Base-by-base conservation (phyloP, 2,329 filamentous ascomycete species). In the Colletotrichum truncatum region DNA sequence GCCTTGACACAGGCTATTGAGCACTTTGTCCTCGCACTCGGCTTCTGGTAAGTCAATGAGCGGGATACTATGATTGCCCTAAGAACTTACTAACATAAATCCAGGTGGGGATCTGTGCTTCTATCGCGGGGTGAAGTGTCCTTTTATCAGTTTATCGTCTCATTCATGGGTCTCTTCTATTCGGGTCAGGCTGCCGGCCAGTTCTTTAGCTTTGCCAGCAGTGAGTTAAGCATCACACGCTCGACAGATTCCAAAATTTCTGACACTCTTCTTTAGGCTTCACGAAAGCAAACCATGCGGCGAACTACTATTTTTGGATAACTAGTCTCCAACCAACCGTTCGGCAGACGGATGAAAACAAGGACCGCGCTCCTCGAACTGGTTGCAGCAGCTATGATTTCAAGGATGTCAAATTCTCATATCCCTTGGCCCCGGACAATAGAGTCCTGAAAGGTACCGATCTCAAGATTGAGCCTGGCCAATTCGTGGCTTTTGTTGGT, bases 361-460 rank as follows among this genome's bases (percentile, higher is more conserved):
- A 69, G 9, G 70, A 77, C 28, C 75, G 73, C 1, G 75, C 74
- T 0, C 81, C 81, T 1, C 74, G 73, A 14, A 69, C 73, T 1
- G 75, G 73, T 32, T 61, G 57, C 4, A 66, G 66, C 52, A 76
- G 77, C 0, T 78, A 90, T 3, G 77, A 81, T 11, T 82, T 91
- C 64, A 78, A 82, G 7, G 75, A 85, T 30, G 81, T 91, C n/a
- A 78, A 82, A 21, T 92, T 93, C 73, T 82, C 87, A 2, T 93
- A 92, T 67, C 88, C 89, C 3, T 70, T 80, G 55, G 74, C 81
- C 23, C 77, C 80, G 23, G 70, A 79, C 57, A 70, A 3, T n/a
- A n/a, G n/a, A n/a, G 3, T 2, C 14, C 3, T 14, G 11, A 10
- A 39, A 9, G 14, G 46, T 57, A 56, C 62, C 64, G 8, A 12